These are phyloP conservation scores for Paxillus involutus DNA, from an alignment of 768 basidiomycete genomes.

Conservation along the genomic window DNA sequence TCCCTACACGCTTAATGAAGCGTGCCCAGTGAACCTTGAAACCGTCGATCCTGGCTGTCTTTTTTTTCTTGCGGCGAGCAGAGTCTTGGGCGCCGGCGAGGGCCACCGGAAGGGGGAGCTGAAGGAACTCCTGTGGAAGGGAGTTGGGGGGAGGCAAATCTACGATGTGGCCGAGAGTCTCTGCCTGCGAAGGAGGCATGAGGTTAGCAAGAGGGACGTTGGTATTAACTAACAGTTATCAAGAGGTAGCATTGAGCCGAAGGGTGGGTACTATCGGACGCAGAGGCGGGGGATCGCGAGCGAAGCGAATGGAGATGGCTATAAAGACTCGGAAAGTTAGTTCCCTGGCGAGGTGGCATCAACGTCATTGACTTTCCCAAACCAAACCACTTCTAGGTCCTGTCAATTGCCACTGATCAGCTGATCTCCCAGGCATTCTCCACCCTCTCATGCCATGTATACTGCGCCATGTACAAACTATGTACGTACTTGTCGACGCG, in stretches of 20 bases:
- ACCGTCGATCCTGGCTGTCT: constrained; percentile 38
- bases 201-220: background rate
- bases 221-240: background rate
- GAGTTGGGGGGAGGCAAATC: constrained; percentile 1
- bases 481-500: no score
- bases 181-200: constrained; percentile 1
- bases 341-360: no score
- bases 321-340: no score
- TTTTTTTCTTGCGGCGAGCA: constrained; percentile 30
- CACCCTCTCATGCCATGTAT: background rate
- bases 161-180: background rate
- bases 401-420: no score
- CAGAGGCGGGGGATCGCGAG: background rate
- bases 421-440: no score
- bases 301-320: no score
- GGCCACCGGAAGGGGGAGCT: constrained; percentile 44
- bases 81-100: constrained; percentile 27
- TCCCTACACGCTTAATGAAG: constrained; percentile 54
- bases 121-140: constrained; percentile 12
- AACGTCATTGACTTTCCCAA: no score
- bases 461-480: no score
- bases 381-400: no score
- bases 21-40: constrained; percentile 47
- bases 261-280: background rate
- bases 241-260: background rate